A percentile compares a stretch with the other conserved stretches of the same genome.
phyloP scores from a whole-genome alignment of 352 stramenopile species.

The Pilasporangium apinafurcum region DNA sequence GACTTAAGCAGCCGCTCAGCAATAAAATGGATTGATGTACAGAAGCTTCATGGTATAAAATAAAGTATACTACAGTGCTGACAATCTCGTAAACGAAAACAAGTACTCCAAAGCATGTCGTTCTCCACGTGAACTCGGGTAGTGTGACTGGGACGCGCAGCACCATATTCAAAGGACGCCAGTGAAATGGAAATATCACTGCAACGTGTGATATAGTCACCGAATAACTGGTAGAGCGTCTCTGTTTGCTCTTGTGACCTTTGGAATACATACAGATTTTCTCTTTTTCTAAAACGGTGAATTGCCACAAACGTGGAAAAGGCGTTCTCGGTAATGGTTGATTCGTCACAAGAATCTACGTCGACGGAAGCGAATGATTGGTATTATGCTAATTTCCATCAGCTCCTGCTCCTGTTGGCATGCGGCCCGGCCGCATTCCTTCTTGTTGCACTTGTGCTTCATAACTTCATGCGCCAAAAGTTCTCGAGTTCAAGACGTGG shows the following conservation, averaged over 20 bases:
- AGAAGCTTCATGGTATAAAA: slow-evolving; percentile 26
- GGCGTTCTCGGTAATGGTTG: too few relatives aligned
- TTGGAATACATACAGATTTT: too few relatives aligned
- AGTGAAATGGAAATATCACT: not conserved
- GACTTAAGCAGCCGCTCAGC: slow-evolving; percentile 22
- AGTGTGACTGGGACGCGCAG: slow-evolving; percentile 16
- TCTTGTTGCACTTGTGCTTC: slow-evolving; percentile 19
- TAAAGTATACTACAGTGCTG: slow-evolving; percentile 27
- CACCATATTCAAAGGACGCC: slow-evolving; percentile 1
- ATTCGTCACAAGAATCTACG: too few relatives aligned
- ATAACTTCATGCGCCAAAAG: slow-evolving; percentile 17
- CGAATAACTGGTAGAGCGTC: too few relatives aligned
- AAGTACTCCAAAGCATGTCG: slow-evolving; percentile 27
- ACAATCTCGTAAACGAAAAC: slow-evolving; percentile 34
- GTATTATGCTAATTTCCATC: slow-evolving; percentile 29
- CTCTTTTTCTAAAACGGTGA: too few relatives aligned
- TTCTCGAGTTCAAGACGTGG: slow-evolving; percentile 8
- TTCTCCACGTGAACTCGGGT: slow-evolving; percentile 36
- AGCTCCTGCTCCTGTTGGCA: slow-evolving; percentile 27
- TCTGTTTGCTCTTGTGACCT: too few relatives aligned
- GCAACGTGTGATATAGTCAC: too few relatives aligned
- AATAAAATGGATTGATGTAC: slow-evolving; percentile 29
- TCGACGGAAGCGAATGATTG: slow-evolving; percentile 20
- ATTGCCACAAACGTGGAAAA: too few relatives aligned
- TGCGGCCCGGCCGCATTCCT: slow-evolving; percentile 33